Base-by-base conservation (phyloP, 2,329 filamentous ascomycete genomes). In the Ramularia endophylla region DNA sequence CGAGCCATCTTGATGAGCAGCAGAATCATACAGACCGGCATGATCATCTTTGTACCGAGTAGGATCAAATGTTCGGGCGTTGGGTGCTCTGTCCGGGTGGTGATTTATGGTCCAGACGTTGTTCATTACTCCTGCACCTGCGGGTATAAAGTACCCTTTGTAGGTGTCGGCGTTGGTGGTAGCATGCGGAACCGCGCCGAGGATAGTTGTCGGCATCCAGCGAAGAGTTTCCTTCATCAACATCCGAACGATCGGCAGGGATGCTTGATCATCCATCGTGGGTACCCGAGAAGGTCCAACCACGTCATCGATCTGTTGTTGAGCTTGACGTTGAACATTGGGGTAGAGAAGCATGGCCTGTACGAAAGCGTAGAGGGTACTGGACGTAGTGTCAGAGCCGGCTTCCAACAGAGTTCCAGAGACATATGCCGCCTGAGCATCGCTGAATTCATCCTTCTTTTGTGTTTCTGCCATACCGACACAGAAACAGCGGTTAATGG, bases 311-410 rank as follows among this genome's bases (percentile, higher is more conserved):
- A 58, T 46, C 22, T 57, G 45, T 11, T 52, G 17, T 15, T 55
- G 52, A 1, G 48, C 50, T 6, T 43, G 31, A 4, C 34, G 25
- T 32, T 50, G 42, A 3, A 51, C 46, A 7, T 52, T 48, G 1
- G 53, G 55, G 15, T 44, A 49, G 3, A 50, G 41, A 1, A 51
- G 36, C 51, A 60, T 58, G 3, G 57, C 59, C 31, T 56, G 60
- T 2, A 67, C 53, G 36, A 65, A 62, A 2, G 58, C 53, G 13
- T 65, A 49, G 3, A 67, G 55, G 1, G 61, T 52, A 1, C 51
- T 52, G 1, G 57, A 54, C 1, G 60, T 61, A 0, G 66, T 67
- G 28, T 75, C 73, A 5, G 60, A 58, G 4, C 66, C 65, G 11
- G 59, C 66, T 50, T 67, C 63, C 30, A 66, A 57, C 38, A 61